A percentile compares a stretch with the other conserved stretches of the same genome.
phyloP scores from a whole-genome alignment of 2,329 filamentous ascomycete species.

The Phialophora verrucosa region DNA sequence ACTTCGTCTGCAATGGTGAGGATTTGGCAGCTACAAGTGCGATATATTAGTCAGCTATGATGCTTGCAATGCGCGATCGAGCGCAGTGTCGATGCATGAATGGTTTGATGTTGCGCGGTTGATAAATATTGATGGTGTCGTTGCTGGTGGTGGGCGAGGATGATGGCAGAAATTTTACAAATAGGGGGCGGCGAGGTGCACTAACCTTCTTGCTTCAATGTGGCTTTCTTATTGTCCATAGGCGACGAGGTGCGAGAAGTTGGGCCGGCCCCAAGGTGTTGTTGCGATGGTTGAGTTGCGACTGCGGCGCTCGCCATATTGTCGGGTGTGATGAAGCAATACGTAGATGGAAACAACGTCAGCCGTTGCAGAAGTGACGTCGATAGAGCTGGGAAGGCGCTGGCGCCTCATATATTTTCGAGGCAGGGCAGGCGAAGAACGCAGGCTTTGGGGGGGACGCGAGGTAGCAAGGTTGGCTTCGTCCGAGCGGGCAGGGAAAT shows the following conservation, averaged over 20 bases:
- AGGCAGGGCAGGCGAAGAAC: constrained; percentile 30
- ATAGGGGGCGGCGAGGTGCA: constrained; percentile 33
- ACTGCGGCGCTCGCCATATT: constrained; percentile 38
- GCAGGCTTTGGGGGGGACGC: constrained; percentile 27
- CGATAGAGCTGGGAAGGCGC: constrained; percentile 37
- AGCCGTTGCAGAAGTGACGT: constrained; percentile 39
- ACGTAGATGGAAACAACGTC: constrained; percentile 38
- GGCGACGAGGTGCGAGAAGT: constrained; percentile 47
- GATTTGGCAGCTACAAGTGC: constrained; percentile 28
- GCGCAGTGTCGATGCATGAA: constrained; percentile 16
- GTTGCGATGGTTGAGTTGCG: constrained; percentile 38
- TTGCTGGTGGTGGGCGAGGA: constrained; percentile 6
- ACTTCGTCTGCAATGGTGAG: constrained; percentile 37
- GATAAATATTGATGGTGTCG: constrained; percentile 25
- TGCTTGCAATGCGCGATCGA: neutral
- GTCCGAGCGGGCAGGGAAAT: constrained; percentile 27
- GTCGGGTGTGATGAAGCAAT: constrained; percentile 38
- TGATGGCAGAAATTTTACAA: constrained; percentile 29
- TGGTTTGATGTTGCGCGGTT: constrained; percentile 17
- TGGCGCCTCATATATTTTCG: constrained; percentile 38
- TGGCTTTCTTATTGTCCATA: constrained; percentile 52
- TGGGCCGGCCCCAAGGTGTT: constrained; percentile 39
- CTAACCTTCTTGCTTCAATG: constrained; percentile 49
- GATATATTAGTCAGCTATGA: constrained; percentile 21
- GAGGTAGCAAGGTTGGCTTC: constrained; percentile 28